Base-by-base conservation (phyloP, 2,329 filamentous ascomycete genomes). In the Mycosphaerelloides madeirae region DNA sequence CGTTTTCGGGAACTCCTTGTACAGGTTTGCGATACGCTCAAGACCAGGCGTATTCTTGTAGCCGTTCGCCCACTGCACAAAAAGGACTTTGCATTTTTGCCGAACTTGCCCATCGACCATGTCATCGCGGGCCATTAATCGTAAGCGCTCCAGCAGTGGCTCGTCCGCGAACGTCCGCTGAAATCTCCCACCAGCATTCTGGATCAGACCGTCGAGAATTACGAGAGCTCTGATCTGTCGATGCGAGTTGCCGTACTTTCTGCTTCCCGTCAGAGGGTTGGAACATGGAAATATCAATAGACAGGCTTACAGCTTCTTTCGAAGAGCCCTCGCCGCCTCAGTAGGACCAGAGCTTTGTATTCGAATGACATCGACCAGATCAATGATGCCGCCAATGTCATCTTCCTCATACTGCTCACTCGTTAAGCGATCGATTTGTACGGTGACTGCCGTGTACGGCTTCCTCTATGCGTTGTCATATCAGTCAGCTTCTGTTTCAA, bases 201-300 rank as follows among this genome's bases (percentile, higher is more conserved):
- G 87, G 49, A 98, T 93, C 31, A 98, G 76, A 32, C 87, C 90
- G 64, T 98, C 93, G 2, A 98, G 78, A 38, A 98, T 83, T 9
- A 85, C 84, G 16, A 98, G 78, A 29, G 93, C 86, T 48, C 93
- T 81, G 28, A 97, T 76, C 67, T 98, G 93, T 38, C 89, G 84
- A 67, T 97, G 91, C n/a, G 87, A 77, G 60, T 82, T 95, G 58
- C 93, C 93, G 68, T 98, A 97, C 72, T 98, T 98, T 29, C 80
- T 84, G 51, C 25, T 29, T 15, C 20, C 37, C 15, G 25, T 31
- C n/a, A 40, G 46, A 18, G 50, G 38, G 28, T 25, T 38, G n/a
- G 19, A 18, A 5, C 6, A 22, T 29, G 3, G 15, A 2, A 13
- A 20, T 12, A 13, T 11, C 25, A n/a, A 14, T 15, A 6, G 12